Percentiles rank a stretch among this genome's conserved stretches.
These are phyloP conservation scores for Serendipita vermifera DNA, from an alignment of 768 basidiomycete genomes.

Conservation along the genomic window DNA sequence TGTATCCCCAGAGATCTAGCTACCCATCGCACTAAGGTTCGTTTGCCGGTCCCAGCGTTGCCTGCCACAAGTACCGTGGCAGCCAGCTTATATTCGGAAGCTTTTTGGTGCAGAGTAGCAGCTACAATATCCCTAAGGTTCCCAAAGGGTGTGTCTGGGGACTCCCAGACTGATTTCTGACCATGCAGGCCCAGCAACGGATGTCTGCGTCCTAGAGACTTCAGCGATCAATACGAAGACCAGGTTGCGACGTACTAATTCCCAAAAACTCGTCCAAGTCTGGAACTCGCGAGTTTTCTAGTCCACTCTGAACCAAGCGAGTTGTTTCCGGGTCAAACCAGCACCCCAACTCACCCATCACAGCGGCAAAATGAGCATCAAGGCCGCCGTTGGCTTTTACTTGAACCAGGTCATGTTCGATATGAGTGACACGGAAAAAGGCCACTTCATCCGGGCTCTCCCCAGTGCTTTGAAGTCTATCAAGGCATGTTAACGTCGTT, in stretches of 20 bases:
- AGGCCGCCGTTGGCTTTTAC: slow-evolving; percentile 26
- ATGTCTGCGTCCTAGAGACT: no score
- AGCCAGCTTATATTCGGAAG: slow-evolving; percentile 47
- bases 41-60: slow-evolving; percentile 69
- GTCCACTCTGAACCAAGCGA: slow-evolving; percentile 63
- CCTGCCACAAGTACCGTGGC: slow-evolving; percentile 70
- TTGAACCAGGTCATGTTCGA: slow-evolving; percentile 49
- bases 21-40: slow-evolving; percentile 36
- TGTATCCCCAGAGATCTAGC: slow-evolving; percentile 29
- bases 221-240: background rate
- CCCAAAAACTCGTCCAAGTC: slow-evolving; percentile 37
- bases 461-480: background rate
- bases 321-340: slow-evolving; percentile 67
- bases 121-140: slow-evolving; percentile 45
- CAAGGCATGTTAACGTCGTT: background rate
- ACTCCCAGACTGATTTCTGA: background rate
- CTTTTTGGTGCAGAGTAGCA: slow-evolving; percentile 44
- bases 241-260: slow-evolving; percentile 32
- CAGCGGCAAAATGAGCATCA: slow-evolving; percentile 43
- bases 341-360: slow-evolving; percentile 65
- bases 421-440: slow-evolving; percentile 65
- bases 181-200: no score
- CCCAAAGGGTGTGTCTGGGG: slow-evolving; percentile 22
- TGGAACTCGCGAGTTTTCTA: slow-evolving; percentile 54
- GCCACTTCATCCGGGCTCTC: slow-evolving; percentile 35